Conservation (phyloP, 2,329 filamentous ascomycete species). For the Fonsecaea pedrosoi region DNA sequence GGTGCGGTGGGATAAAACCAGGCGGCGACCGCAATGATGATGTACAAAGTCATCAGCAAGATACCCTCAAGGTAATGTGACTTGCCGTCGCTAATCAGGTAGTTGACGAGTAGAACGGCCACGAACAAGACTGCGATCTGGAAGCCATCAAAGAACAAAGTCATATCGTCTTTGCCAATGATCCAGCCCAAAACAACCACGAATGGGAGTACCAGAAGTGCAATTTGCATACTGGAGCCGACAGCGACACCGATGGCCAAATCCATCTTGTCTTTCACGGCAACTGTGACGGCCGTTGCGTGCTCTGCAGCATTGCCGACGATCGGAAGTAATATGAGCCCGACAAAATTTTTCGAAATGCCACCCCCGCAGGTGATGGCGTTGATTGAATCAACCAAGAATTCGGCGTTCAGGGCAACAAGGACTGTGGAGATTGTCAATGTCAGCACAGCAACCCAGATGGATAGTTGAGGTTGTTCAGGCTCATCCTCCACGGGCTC, state of each 20-base stretch:
- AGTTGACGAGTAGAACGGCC: constrained; percentile 62
- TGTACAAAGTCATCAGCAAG: constrained; percentile 64
- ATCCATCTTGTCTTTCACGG: constrained; percentile 72
- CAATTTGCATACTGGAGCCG: constrained; percentile 71
- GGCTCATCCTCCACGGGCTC: constrained; percentile 65
- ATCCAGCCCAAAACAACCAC: constrained; percentile 68
- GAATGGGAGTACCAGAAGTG: constrained; percentile 66
- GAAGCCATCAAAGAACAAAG: constrained; percentile 84
- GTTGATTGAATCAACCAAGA: constrained; percentile 66
- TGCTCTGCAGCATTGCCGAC: constrained; percentile 72
- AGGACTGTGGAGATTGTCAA: constrained; percentile 76
- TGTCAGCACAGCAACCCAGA: constrained; percentile 73
- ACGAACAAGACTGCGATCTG: constrained; percentile 74
- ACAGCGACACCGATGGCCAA: constrained; percentile 70
- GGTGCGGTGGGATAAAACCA: constrained; percentile 39
- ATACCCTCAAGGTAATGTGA: constrained; percentile 67
- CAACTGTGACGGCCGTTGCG: constrained; percentile 67
- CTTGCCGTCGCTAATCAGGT: constrained; percentile 67
- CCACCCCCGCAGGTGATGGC: constrained; percentile 56
- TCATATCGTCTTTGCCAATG: constrained; percentile 67
- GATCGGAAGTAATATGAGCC: constrained; percentile 69
- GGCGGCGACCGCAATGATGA: constrained; percentile 65
- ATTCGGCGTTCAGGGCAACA: constrained; percentile 78
- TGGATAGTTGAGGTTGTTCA: constrained; percentile 76
- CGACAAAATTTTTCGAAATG: constrained; percentile 67